Evolutionary conservation across 306 rosid species (phyloP).

Genomic region (Oemleria cerasiformis): DNA sequence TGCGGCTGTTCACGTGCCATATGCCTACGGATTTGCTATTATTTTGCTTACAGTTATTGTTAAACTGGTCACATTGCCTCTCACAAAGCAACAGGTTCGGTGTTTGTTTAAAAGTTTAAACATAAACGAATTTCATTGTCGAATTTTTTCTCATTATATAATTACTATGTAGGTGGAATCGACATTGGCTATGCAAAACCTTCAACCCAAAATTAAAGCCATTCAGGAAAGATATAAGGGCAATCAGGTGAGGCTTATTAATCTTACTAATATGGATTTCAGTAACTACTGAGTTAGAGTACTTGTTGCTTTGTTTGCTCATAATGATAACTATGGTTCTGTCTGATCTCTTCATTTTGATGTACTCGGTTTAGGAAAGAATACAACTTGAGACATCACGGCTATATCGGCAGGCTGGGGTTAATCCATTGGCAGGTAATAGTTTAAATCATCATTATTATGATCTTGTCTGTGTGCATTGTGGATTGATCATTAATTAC

Average conservation of each 20-base stretch:
- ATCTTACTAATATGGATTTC: conserved; percentile 7
- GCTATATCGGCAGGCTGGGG: conserved; percentile 90
- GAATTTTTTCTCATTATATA: conserved; percentile 16
- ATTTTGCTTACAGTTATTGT: conserved; percentile 85
- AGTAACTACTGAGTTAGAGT: conserved; percentile 26
- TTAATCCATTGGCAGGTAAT: conserved; percentile 93
- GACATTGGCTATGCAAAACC: conserved; percentile 95
- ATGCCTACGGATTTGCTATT: conserved; percentile 91
- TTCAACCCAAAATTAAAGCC: conserved; percentile 96
- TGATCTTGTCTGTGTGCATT: not conserved
- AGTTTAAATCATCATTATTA: not conserved
- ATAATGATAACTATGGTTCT: conserved; percentile 16
- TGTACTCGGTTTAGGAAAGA: conserved; percentile 82
- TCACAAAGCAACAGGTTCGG: conserved; percentile 94
- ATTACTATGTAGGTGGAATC: conserved; percentile 73
- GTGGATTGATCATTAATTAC: not conserved
- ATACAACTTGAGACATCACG: conserved; percentile 99
- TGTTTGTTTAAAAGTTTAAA: not conserved
- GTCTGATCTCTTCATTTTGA: conserved; percentile 32
- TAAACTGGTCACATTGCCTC: conserved; percentile 71
- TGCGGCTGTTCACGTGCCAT: conserved; percentile 78
- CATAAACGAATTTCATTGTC: not conserved
- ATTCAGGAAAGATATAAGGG: conserved; percentile 97
- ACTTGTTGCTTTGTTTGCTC: not conserved
- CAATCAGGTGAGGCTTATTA: conserved; percentile 67